These are phyloP conservation scores for Bothriochloa decipiens DNA, from an alignment of 176 grass and related monocot species.

Conservation along the genomic window DNA sequence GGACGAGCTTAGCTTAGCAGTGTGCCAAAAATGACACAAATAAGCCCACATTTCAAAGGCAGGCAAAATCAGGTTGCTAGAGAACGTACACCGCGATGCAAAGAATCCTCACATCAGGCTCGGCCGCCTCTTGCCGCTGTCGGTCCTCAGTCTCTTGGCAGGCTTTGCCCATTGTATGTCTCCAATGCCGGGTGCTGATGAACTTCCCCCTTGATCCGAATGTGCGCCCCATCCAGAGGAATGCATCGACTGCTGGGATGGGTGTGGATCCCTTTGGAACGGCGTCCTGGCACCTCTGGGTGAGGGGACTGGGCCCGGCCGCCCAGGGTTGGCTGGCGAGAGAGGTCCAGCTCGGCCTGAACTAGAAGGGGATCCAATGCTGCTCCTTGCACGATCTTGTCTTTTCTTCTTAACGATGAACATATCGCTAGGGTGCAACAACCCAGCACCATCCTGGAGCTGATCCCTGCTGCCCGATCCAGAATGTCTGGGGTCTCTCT, in stretches of 20 bases:
- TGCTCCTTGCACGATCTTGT: conserved; percentile 66
- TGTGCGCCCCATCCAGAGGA: conserved; percentile 55
- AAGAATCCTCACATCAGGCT: conserved; percentile 71
- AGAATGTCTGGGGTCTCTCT: conserved; percentile 58
- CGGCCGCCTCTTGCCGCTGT: conserved; percentile 80
- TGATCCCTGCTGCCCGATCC: conserved; percentile 48
- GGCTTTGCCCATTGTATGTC: conserved; percentile 97
- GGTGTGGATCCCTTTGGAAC: conserved; percentile 63
- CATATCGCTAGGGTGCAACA: conserved; percentile 78
- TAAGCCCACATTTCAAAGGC: background rate
- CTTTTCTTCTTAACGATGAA: conserved; percentile 96
- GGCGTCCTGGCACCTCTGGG: conserved; percentile 58
- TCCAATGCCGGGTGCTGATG: conserved; percentile 50
- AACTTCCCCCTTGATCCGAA: conserved; percentile 41
- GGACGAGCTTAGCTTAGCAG: background rate
- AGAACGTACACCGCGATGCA: conserved; percentile 40
- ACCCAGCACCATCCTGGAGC: conserved; percentile 39
- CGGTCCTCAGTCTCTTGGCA: conserved; percentile 80
- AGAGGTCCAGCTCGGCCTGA: conserved; percentile 68
- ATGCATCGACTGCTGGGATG: conserved; percentile 55
- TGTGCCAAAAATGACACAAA: conserved; percentile 19
- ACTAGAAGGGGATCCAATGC: conserved; percentile 58
- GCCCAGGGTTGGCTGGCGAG: conserved; percentile 55
- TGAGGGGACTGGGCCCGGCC: conserved; percentile 48
- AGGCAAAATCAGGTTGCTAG: conserved; percentile 19